Evolutionary conservation across 306 rosid species (phyloP).

Genomic region (Vigna mungo): DNA sequence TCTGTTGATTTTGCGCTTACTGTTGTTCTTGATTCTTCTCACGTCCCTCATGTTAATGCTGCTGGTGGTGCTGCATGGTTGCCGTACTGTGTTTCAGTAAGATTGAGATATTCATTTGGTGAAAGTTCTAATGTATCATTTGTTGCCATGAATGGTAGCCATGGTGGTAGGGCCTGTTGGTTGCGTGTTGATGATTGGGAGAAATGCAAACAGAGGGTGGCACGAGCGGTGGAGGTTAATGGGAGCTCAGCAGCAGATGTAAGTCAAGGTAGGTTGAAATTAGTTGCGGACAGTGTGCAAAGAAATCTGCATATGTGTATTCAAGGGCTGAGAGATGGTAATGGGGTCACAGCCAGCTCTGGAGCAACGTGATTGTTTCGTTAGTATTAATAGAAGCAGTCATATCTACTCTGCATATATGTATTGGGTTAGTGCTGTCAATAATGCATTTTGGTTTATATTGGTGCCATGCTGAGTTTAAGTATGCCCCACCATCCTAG

Average conservation of each 20-base stretch:
- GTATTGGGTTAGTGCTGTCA: conserved; percentile 46
- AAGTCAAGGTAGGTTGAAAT: conserved; percentile 92
- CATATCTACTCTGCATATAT: conserved; percentile 4
- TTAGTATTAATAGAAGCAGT: conserved; percentile 27
- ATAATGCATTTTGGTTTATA: conserved; percentile 31
- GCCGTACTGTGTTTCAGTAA: conserved; percentile 95
- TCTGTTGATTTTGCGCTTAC: conserved; percentile 95
- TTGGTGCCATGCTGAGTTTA: conserved; percentile 41
- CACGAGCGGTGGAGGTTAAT: conserved; percentile 70
- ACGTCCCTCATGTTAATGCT: conserved; percentile 86
- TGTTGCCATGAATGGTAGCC: conserved; percentile 97
- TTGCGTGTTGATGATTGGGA: conserved; percentile 91
- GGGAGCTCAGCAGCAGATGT: conserved; percentile 69
- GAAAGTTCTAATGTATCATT: conserved; percentile 81
- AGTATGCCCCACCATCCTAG: conserved; percentile 28
- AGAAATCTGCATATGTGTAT: conserved; percentile 75
- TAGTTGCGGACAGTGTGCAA: conserved; percentile 89
- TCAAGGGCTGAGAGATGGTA: conserved; percentile 89
- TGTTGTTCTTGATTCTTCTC: conserved; percentile 96
- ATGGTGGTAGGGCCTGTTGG: conserved; percentile 98
- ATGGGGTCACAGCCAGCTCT: conserved; percentile 68
- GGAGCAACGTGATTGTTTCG: conserved; percentile 59
- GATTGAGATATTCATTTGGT: conserved; percentile 83
- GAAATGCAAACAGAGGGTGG: conserved; percentile 80
- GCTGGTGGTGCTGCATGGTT: conserved; percentile 99